Evolutionary conservation across 176 grass and related monocot genomes (phyloP), one percentile per base, ranked within the genome.

Genomic region (Triticum urartu): DNA sequence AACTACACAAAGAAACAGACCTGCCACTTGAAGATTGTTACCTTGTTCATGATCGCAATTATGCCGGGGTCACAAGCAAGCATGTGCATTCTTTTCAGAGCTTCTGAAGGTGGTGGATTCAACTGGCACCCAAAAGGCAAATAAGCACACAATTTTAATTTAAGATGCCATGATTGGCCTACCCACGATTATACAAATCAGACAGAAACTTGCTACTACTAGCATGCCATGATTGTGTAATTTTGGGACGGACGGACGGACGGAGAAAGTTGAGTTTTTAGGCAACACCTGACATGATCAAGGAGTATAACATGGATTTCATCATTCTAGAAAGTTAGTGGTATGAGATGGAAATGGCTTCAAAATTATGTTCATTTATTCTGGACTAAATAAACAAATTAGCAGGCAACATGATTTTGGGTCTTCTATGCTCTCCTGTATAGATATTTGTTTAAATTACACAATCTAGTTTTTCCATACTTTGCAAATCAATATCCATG

Each of bases 31-130:
- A 88, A 88, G 75, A 77, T 34, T 11, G 5, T 85, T 89, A 99
- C 97, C 97, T 96, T 99, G 89, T 93, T 96, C 97, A 99, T 96
- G 64, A 99, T 92, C 13, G 89, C 94, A 93, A 98, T 90, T 81
- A 98, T 96, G 47, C 94, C 97, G 84, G 94, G 90, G 83, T 98
- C 97, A 64, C 90, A 98, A 74, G 97, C 97, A 89, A 98, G 94
- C 90, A 94, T 94, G 80, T 98, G 97, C 97, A 98, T 94, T 87
- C 92, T 94, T 94, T 92, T 98, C 80, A 98, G 81, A 84, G 94
- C 97, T 88, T 96, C 94, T 0, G 94, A 91, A 40, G 92, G 79
- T 85, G 90, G 89, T 85, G 97, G 97, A 84, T 94, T 94, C 64
- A 98, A 58, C 97, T 98, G 64, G 85, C 64, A 75, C 39, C 60